A percentile compares a stretch with the other conserved stretches of the same genome.
These are phyloP conservation scores for Coniosporium tulheliwenetii DNA, from an alignment of 2,329 filamentous ascomycete genomes.

Conservation along the genomic window DNA sequence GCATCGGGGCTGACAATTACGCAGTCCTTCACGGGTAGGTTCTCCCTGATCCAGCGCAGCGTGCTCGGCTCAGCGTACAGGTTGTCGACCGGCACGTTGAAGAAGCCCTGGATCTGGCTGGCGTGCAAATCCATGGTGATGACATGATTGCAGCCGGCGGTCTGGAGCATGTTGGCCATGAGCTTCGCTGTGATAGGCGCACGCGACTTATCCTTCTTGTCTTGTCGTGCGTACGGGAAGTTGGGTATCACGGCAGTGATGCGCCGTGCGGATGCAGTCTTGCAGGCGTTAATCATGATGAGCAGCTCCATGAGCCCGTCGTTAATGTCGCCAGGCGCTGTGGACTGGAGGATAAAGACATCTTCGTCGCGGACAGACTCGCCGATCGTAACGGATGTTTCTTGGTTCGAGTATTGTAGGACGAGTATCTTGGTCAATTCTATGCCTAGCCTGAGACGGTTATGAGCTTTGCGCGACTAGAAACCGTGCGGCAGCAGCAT, in stretches of 20 bases:
- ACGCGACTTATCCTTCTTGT: conserved; percentile 92
- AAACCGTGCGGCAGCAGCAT: conserved; percentile 10
- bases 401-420: conserved; percentile 74
- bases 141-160: conserved; percentile 80
- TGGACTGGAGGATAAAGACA: conserved; percentile 95
- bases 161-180: conserved; percentile 95
- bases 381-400: conserved; percentile 83
- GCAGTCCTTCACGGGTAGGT: conserved; percentile 65
- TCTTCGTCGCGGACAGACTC: conserved; percentile 96
- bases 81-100: conserved; percentile 69
- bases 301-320: conserved; percentile 95
- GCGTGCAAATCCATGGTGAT: conserved; percentile 96
- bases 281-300: conserved; percentile 96
- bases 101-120: conserved; percentile 90
- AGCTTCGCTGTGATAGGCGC: conserved; percentile 94
- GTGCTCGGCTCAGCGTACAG: conserved; percentile 90
- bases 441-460: conserved; percentile 47
- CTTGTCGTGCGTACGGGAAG: conserved; percentile 90
- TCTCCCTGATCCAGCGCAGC: conserved; percentile 78
- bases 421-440: conserved; percentile 66
- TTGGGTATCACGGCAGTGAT: conserved; percentile 94
- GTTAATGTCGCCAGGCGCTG: conserved; percentile 90
- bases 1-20: conserved; percentile 94
- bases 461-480: not conserved
- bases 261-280: conserved; percentile 67